A percentile compares a stretch with the other conserved stretches of the same genome.
Conservation (phyloP, 83 land plant genomes). For the Picea abies region DNA sequence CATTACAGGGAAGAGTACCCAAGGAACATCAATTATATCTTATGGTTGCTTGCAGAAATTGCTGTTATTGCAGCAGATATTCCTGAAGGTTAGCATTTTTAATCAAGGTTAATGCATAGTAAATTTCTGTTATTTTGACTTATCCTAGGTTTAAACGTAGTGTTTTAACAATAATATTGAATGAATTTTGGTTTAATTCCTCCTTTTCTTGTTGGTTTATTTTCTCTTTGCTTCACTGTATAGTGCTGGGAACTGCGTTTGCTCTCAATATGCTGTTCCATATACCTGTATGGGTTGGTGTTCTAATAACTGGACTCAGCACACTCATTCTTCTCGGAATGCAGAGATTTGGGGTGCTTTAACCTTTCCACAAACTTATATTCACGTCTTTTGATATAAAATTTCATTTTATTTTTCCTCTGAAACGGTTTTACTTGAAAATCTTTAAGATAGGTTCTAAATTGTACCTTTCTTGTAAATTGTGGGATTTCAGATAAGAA, state of each 20-base stretch:
- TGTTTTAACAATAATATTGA: too few relatives aligned
- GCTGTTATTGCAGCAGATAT: constrained; percentile 80
- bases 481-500: constrained; percentile 51
- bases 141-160: too few relatives aligned
- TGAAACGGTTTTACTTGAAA: too few relatives aligned
- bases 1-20: constrained; percentile 65
- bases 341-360: constrained; percentile 81
- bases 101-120: too few relatives aligned
- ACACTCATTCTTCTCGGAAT: constrained; percentile 71
- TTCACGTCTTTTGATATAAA: too few relatives aligned
- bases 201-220: too few relatives aligned
- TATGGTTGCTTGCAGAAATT: constrained; percentile 81
- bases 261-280: constrained; percentile 80
- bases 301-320: constrained; percentile 77
- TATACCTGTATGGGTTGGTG: constrained; percentile 80
- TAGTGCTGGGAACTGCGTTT: constrained; percentile 89
- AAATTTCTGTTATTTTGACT: too few relatives aligned
- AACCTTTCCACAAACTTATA: constrained; percentile 10
- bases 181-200: too few relatives aligned
- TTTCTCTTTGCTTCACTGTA: not conserved
- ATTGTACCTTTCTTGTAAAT: too few relatives aligned
- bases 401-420: too few relatives aligned
- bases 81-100: constrained; percentile 65
- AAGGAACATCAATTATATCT: constrained; percentile 40
- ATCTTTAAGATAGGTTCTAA: too few relatives aligned